Evolutionary conservation across 257 asterid species (phyloP).

Genomic region (Gynochthodes officinalis): DNA sequence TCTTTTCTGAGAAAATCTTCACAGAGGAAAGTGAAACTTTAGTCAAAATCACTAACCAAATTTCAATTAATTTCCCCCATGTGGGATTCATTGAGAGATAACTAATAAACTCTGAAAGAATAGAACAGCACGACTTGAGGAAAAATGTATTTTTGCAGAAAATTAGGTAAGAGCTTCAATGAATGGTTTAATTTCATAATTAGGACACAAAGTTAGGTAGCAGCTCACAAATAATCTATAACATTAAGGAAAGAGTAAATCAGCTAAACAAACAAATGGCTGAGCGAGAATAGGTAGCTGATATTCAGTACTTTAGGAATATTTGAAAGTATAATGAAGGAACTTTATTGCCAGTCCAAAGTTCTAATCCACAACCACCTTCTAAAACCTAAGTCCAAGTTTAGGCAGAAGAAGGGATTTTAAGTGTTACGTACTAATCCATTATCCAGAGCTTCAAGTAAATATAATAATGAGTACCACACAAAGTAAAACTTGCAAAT

Average conservation of each 20-base stretch:
- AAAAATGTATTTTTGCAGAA: no score
- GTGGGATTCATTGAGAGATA: neutral
- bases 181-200: neutral
- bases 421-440: neutral
- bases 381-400: neutral
- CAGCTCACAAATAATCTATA: no score
- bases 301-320: neutral
- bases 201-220: neutral
- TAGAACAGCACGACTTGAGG: neutral
- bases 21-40: neutral
- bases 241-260: no score
- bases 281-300: neutral
- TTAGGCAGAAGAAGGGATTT: neutral
- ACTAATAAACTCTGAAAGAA: neutral
- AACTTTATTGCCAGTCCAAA: neutral
- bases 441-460: neutral
- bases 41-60: neutral
- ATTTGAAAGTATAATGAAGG: neutral
- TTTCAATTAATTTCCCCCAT: neutral
- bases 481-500: neutral
- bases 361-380: neutral
- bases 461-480: neutral
- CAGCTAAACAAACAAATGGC: no score
- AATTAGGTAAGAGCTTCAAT: neutral
- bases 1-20: neutral